These are phyloP conservation scores for Talaromyces atroroseus DNA, from an alignment of 2,329 filamentous ascomycete species.

Conservation along the genomic window DNA sequence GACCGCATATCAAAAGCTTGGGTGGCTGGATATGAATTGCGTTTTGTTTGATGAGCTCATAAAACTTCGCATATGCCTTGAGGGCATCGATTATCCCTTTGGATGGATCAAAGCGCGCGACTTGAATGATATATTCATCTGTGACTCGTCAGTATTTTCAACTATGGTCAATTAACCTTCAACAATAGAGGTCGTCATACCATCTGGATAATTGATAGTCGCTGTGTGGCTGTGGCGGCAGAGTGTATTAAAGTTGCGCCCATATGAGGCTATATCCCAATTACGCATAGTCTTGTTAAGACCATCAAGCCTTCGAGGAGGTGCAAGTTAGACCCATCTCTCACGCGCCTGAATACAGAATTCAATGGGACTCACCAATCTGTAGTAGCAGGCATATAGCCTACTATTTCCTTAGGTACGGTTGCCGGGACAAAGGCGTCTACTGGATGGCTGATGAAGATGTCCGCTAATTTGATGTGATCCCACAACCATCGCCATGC, in stretches of 20 bases:
- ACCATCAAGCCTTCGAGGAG: slow-evolving; percentile 39
- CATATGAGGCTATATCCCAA: slow-evolving; percentile 65
- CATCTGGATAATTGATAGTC: slow-evolving; percentile 48
- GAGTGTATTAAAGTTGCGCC: slow-evolving; percentile 64
- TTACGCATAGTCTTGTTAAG: slow-evolving; percentile 13
- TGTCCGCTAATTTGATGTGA: slow-evolving; percentile 63
- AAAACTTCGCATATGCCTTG: slow-evolving; percentile 68
- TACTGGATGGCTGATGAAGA: slow-evolving; percentile 80
- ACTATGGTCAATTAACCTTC: slow-evolving; percentile 28
- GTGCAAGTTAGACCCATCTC: slow-evolving; percentile 37
- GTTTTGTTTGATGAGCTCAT: slow-evolving; percentile 51
- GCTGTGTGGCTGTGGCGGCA: slow-evolving; percentile 52
- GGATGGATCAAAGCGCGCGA: slow-evolving; percentile 76
- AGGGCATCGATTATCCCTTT: slow-evolving; percentile 77
- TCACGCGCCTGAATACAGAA: slow-evolving; percentile 70
- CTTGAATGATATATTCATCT: slow-evolving; percentile 71
- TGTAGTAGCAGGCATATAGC: slow-evolving; percentile 72
- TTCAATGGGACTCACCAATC: slow-evolving; percentile 60
- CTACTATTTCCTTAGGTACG: slow-evolving; percentile 62
- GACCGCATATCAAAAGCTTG: slow-evolving; percentile 69
- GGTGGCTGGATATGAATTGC: slow-evolving; percentile 52
- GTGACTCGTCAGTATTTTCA: slow-evolving; percentile 27
- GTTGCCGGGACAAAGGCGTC: slow-evolving; percentile 65
- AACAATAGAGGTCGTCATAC: slow-evolving; percentile 16
- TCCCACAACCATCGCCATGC: slow-evolving; percentile 73